phyloP scores from a whole-genome alignment of 2,329 filamentous ascomycete species.

The Magnaporthiopsis incrustans region DNA sequence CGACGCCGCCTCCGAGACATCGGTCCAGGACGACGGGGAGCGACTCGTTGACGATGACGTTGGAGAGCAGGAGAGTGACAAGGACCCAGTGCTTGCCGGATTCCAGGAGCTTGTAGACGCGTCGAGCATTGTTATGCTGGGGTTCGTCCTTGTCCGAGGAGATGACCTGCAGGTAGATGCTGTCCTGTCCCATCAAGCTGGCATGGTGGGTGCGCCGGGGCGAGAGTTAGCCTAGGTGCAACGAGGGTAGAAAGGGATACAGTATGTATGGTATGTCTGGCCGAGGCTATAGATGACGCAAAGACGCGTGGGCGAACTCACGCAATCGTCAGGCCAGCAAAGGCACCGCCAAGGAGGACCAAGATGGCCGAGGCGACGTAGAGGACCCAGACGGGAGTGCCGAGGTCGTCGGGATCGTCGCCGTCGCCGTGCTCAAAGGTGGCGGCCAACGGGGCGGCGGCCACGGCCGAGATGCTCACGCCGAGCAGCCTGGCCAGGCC shows the following conservation, averaged over 20 bases:
- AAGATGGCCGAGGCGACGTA: conserved; percentile 69
- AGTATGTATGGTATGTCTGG: too few relatives aligned
- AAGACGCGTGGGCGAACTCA: conserved; percentile 30
- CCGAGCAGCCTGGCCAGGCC: conserved; percentile 44
- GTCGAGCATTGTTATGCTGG: conserved; percentile 79
- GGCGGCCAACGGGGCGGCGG: conserved; percentile 34
- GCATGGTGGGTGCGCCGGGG: too few relatives aligned
- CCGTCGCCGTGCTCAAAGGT: conserved; percentile 27
- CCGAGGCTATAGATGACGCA: neutral
- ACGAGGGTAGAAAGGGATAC: neutral
- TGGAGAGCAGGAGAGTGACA: conserved; percentile 86
- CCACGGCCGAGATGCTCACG: conserved; percentile 38
- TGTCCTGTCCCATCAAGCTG: conserved; percentile 66
- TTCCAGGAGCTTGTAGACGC: conserved; percentile 71
- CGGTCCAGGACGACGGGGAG: conserved; percentile 91
- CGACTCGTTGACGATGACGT: conserved; percentile 97
- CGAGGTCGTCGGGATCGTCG: conserved; percentile 43
- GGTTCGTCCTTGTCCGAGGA: conserved; percentile 73
- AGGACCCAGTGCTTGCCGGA: conserved; percentile 97
- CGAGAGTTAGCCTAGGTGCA: neutral
- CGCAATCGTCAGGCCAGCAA: conserved; percentile 89
- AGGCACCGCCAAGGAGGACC: conserved; percentile 82
- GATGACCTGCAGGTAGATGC: conserved; percentile 94
- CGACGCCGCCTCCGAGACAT: conserved; percentile 88
- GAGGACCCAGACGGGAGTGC: conserved; percentile 71